These are phyloP conservation scores for Handroanthus guayacan DNA, from an alignment of 257 asterid genomes.

Conservation along the genomic window DNA sequence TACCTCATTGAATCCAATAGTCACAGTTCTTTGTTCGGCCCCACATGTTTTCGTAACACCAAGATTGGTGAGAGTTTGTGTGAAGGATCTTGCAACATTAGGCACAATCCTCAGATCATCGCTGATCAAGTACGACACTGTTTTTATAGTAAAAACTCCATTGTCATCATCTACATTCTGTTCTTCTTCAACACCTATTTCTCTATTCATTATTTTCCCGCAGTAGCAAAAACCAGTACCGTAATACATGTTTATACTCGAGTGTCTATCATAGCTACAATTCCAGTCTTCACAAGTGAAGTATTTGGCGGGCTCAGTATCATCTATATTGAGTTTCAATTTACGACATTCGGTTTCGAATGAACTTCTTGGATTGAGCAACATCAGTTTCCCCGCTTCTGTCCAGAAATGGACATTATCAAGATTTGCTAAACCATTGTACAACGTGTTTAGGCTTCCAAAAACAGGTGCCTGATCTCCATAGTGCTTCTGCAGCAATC, in stretches of 20 bases:
- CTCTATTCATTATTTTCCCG: constrained; percentile 21
- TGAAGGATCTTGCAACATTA: background rate
- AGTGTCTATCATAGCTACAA: background rate
- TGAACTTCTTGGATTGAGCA: no score
- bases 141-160: background rate
- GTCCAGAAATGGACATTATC: constrained; percentile 10
- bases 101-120: constrained; percentile 29
- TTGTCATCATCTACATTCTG: background rate
- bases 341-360: no score
- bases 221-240: background rate
- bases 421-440: constrained; percentile 23
- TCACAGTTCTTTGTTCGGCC: background rate
- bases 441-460: constrained; percentile 40
- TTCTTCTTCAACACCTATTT: background rate
- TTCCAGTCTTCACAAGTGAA: background rate
- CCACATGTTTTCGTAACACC: background rate
- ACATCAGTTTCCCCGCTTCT: background rate
- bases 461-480: background rate
- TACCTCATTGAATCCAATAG: constrained; percentile 26
- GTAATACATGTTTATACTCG: background rate
- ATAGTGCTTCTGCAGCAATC: constrained; percentile 7
- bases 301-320: background rate
- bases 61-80: background rate
- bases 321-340: background rate
- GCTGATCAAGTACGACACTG: background rate